phyloP scores from a whole-genome alignment of 306 rosid species.

The Inga leiocalycina region DNA sequence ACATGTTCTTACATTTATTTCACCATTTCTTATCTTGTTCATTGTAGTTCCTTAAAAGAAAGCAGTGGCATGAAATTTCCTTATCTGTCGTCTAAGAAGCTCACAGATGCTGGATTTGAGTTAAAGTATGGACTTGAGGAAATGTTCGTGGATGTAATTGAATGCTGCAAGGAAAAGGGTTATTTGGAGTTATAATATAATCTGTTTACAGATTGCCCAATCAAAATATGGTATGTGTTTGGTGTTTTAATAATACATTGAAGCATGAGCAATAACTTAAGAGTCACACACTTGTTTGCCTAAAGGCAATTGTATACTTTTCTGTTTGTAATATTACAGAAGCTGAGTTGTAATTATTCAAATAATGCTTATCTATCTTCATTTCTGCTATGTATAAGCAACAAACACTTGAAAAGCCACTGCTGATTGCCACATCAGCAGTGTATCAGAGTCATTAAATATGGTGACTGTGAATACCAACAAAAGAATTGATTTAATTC shows the following conservation, averaged over 20 bases:
- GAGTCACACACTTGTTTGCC: no score
- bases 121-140: not conserved
- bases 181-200: not conserved
- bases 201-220: not conserved
- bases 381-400: no score
- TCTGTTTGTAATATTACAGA: not conserved
- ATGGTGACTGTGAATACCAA: no score
- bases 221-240: not conserved
- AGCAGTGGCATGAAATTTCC: not conserved
- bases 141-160: not conserved
- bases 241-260: not conserved
- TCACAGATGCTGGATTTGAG: not conserved
- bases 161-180: not conserved
- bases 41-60: not conserved
- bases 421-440: no score
- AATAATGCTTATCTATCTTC: no score
- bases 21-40: not conserved
- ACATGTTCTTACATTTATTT: not conserved
- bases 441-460: no score
- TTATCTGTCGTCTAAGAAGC: not conserved
- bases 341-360: not conserved
- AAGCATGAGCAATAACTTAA: not conserved
- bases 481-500: no score
- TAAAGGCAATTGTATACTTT: not conserved
- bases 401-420: no score